Percentiles rank a stretch among this genome's conserved stretches.
Conservation (phyloP, 768 basidiomycete genomes). For the Lenzites betulinus region DNA sequence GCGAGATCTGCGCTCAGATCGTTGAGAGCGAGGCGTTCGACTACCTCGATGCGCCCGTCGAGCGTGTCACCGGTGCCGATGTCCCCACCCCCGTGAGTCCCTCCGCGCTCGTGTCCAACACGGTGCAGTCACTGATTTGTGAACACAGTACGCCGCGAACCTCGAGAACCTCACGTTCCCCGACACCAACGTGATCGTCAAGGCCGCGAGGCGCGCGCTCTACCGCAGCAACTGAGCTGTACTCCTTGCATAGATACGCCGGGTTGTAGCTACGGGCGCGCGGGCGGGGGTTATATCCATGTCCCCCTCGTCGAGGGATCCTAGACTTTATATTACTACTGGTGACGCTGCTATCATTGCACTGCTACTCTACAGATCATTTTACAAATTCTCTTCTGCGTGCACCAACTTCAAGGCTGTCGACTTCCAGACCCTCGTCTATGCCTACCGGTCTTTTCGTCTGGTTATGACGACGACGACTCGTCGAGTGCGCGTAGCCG, state of each 20-base stretch:
- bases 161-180: constrained; percentile 94
- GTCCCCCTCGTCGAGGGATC: constrained; percentile 6
- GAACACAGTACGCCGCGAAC: constrained; percentile 77
- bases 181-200: constrained; percentile 85
- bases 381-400: constrained; percentile 10
- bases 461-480: not conserved
- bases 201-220: constrained; percentile 92
- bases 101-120: constrained; percentile 5
- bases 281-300: constrained; percentile 11
- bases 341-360: constrained; percentile 26
- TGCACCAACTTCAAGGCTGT: no score
- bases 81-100: constrained; percentile 89
- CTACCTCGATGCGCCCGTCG: constrained; percentile 97
- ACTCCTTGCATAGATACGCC: not conserved
- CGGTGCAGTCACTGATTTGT: constrained; percentile 11
- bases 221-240: constrained; percentile 77
- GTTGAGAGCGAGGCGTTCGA: constrained; percentile 98
- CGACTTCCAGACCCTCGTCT: constrained; percentile 6
- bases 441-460: not conserved
- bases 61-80: constrained; percentile 96
- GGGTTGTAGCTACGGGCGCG: constrained; percentile 5
- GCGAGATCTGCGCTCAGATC: constrained; percentile 97
- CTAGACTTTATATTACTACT: constrained; percentile 24
- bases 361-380: constrained; percentile 23
- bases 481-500: constrained; percentile 48